Evolutionary conservation across 1,139 yeast genomes (phyloP).

Genomic region (Hyphopichia khmerensis): DNA sequence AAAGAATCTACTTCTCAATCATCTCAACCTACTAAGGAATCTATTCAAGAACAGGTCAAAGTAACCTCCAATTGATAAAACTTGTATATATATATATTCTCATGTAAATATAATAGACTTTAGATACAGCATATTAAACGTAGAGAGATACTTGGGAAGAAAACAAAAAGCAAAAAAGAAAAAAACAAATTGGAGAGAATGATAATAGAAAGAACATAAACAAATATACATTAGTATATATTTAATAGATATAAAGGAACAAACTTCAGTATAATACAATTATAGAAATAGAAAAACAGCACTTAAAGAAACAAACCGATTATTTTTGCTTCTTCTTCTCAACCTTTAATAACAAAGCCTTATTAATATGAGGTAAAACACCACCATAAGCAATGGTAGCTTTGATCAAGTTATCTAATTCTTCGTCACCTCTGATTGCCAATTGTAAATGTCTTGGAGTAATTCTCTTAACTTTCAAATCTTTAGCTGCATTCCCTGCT

Average conservation of each 20-base stretch:
- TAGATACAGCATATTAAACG: neutral
- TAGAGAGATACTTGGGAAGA: too few species aligned
- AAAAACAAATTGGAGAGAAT: too few species aligned
- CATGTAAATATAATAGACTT: neutral
- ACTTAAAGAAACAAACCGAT: neutral
- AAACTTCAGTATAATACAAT: neutral
- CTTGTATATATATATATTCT: neutral
- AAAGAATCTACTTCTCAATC: too few species aligned
- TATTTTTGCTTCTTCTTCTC: constrained; percentile 72
- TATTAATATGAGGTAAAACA: constrained; percentile 96
- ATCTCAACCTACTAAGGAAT: too few species aligned
- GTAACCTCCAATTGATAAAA: neutral
- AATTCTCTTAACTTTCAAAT: constrained; percentile 96
- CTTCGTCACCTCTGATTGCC: constrained; percentile 99
- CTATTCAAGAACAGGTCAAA: too few species aligned
- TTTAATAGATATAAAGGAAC: neutral
- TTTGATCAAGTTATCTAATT: constrained; percentile 89
- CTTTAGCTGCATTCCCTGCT: constrained; percentile 99
- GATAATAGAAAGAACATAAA: too few species aligned
- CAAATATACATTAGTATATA: neutral
- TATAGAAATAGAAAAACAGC: neutral
- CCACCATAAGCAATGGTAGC: constrained; percentile 99
- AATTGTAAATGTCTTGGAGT: constrained; percentile 98
- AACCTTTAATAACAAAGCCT: constrained; percentile 88
- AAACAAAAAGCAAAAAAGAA: neutral